These are phyloP conservation scores for Diatrype stigma DNA, from an alignment of 2,329 filamentous ascomycete genomes.

Conservation along the genomic window DNA sequence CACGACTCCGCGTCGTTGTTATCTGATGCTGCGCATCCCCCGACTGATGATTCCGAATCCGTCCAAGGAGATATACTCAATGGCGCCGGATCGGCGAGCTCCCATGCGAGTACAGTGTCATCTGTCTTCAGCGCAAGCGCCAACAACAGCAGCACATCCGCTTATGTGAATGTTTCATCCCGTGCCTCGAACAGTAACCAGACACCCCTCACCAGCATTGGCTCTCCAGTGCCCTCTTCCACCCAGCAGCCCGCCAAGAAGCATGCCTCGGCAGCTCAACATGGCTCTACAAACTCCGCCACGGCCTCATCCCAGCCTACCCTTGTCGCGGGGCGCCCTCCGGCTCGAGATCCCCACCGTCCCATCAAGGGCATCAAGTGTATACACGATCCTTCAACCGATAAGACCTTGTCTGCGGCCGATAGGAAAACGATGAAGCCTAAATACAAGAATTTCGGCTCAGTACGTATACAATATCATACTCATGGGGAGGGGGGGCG, in stretches of 20 bases:
- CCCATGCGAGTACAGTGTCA: slow-evolving; percentile 64
- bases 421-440: slow-evolving; percentile 56
- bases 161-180: slow-evolving; percentile 37
- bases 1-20: slow-evolving; percentile 25
- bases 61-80: slow-evolving; percentile 63
- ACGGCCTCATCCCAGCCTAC: slow-evolving; percentile 26
- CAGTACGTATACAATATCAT: slow-evolving; percentile 55
- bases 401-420: slow-evolving; percentile 42
- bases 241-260: slow-evolving; percentile 47
- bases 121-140: slow-evolving; percentile 61
- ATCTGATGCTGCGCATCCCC: slow-evolving; percentile 33
- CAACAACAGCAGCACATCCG: slow-evolving; percentile 37
- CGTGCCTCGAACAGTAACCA: slow-evolving; percentile 38
- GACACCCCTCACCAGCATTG: slow-evolving; percentile 48
- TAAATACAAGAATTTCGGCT: slow-evolving; percentile 59
- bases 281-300: slow-evolving; percentile 28
- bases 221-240: slow-evolving; percentile 45
- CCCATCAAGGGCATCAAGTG: slow-evolving; percentile 54
- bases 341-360: slow-evolving; percentile 53
- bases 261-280: slow-evolving; percentile 48
- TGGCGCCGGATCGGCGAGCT: slow-evolving; percentile 68
- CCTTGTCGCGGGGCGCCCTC: slow-evolving; percentile 37
- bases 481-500: slow-evolving; percentile 47
- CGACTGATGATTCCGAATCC: slow-evolving; percentile 54
- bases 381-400: slow-evolving; percentile 53